Conservation (phyloP, 352 stramenopile species). For the Phytophthora nicotianae region DNA sequence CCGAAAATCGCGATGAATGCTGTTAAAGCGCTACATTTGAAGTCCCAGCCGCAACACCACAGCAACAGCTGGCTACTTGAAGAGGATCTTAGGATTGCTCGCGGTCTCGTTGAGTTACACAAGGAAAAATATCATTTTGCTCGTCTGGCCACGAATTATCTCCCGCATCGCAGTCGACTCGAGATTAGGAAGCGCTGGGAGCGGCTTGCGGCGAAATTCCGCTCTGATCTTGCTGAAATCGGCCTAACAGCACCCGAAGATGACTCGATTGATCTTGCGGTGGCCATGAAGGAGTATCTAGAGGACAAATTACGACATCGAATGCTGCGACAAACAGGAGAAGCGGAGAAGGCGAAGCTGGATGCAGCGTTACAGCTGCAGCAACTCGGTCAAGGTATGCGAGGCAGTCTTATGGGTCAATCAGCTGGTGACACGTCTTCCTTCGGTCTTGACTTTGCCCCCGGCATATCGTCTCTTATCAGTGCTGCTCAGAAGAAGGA, state of each 20-base stretch:
- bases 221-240: slow-evolving; percentile 31
- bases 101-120: slow-evolving; percentile 71
- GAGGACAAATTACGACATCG: slow-evolving; percentile 54
- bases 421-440: neutral
- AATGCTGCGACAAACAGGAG: slow-evolving; percentile 25
- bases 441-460: slow-evolving; percentile 1
- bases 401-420: slow-evolving; percentile 4
- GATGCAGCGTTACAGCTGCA: slow-evolving; percentile 35
- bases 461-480: slow-evolving; percentile 3
- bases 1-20: slow-evolving; percentile 61
- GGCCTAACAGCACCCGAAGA: slow-evolving; percentile 36
- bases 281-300: slow-evolving; percentile 59
- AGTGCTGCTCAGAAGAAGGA: slow-evolving; percentile 22
- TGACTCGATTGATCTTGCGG: slow-evolving; percentile 50
- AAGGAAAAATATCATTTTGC: slow-evolving; percentile 70
- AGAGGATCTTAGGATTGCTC: slow-evolving; percentile 78
- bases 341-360: slow-evolving; percentile 34
- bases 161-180: slow-evolving; percentile 70
- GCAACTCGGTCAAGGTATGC: slow-evolving; percentile 23
- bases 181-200: slow-evolving; percentile 79
- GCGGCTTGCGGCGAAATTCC: slow-evolving; percentile 42
- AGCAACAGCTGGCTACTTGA: slow-evolving; percentile 70
- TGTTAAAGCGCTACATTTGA: slow-evolving; percentile 64
- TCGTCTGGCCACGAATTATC: slow-evolving; percentile 53
- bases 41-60: slow-evolving; percentile 39